Conservation (phyloP, 306 rosid species). For the Acacia melanoxylon region DNA sequence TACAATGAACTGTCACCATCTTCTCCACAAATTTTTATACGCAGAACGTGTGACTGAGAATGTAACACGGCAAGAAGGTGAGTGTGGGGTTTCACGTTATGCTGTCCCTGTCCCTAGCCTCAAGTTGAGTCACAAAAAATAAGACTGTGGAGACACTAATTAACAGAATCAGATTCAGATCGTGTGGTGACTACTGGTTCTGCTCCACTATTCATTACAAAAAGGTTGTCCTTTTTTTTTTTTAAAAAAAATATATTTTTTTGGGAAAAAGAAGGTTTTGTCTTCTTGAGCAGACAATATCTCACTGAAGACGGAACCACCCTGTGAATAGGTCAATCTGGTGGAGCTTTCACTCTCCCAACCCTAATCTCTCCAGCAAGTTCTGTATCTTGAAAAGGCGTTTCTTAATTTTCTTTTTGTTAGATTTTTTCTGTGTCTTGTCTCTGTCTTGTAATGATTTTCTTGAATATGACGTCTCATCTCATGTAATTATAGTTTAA, state of each 20-base stretch:
- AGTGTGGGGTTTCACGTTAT: not conserved
- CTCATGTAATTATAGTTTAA: not conserved
- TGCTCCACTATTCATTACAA: not conserved
- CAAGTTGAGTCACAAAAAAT: not conserved
- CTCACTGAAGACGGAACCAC: not conserved
- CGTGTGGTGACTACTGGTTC: not conserved
- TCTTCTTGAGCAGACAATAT: not conserved
- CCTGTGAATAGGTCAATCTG: not conserved
- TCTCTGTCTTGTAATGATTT: not conserved
- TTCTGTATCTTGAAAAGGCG: not conserved
- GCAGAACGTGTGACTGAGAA: not conserved
- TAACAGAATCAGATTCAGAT: not conserved
- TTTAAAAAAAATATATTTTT: no score
- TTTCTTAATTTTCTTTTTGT: not conserved
- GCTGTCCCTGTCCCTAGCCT: not conserved
- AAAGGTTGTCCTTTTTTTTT: no score
- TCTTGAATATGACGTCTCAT: not conserved
- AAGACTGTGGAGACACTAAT: not conserved
- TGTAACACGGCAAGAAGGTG: conserved; percentile 1
- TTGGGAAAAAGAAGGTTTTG: not conserved
- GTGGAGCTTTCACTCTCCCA: not conserved
- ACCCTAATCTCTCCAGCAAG: not conserved
- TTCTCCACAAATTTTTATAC: not conserved
- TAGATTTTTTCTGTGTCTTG: not conserved
- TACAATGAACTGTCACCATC: not conserved